These are phyloP conservation scores for Penicillium hesseltinei DNA, from an alignment of 2,329 filamentous ascomycete genomes.

Conservation along the genomic window DNA sequence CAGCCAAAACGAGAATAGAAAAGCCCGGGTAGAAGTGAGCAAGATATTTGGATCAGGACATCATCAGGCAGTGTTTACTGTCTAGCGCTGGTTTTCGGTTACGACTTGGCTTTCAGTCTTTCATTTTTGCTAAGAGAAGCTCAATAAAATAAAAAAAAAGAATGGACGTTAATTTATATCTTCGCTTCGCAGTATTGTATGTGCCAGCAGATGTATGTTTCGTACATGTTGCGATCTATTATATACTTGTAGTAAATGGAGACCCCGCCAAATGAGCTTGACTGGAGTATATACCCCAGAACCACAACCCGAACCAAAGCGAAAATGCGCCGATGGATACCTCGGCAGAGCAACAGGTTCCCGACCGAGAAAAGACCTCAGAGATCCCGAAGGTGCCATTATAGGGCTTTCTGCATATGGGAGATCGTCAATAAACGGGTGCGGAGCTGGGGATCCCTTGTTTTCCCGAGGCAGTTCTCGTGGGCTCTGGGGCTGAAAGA, in stretches of 20 bases:
- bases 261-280: not conserved
- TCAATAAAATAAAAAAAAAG: not conserved
- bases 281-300: not conserved
- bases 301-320: slow-evolving; percentile 5
- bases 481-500: slow-evolving; percentile 8
- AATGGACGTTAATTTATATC: not conserved
- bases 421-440: slow-evolving; percentile 11
- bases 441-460: slow-evolving; percentile 19
- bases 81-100: not conserved
- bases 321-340: slow-evolving; percentile 23
- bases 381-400: slow-evolving; percentile 18
- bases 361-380: slow-evolving; percentile 17
- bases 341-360: slow-evolving; percentile 10
- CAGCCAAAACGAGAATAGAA: not conserved
- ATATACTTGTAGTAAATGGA: not conserved
- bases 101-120: not conserved
- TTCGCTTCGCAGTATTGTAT: not conserved
- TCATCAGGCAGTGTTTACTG: not conserved
- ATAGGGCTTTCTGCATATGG: slow-evolving; percentile 1
- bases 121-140: not conserved
- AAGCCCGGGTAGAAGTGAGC: not conserved
- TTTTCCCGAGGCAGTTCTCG: slow-evolving; percentile 33
- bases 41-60: not conserved
- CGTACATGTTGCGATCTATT: not conserved
- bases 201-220: not conserved